These are phyloP conservation scores for Bromus sterilis DNA, from an alignment of 176 grass and related monocot species.

Conservation along the genomic window DNA sequence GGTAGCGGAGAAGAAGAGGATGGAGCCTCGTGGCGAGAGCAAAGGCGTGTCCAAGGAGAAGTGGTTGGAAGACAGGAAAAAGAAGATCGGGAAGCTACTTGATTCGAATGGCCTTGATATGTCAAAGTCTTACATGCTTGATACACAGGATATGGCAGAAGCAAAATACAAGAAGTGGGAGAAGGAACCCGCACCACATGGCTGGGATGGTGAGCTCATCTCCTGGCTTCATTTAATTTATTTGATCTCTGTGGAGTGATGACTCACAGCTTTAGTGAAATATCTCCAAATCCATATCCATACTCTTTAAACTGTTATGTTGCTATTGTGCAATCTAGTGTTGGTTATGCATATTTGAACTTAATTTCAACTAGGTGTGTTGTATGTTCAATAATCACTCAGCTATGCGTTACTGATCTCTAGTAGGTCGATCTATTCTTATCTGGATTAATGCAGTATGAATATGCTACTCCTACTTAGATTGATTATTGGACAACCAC, in stretches of 20 bases:
- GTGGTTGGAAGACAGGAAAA: conserved; percentile 92
- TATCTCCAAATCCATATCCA: background rate
- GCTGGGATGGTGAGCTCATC: conserved; percentile 78
- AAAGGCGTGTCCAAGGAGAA: conserved; percentile 95
- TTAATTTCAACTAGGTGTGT: background rate
- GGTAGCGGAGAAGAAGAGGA: conserved; percentile 88
- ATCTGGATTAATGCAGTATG: background rate
- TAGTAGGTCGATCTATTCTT: background rate
- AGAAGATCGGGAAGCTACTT: conserved; percentile 87
- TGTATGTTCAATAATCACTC: background rate
- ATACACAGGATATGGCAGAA: conserved; percentile 79
- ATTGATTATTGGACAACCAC: background rate
- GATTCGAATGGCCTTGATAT: conserved; percentile 96
- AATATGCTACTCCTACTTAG: background rate
- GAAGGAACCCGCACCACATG: conserved; percentile 79
- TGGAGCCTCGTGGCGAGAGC: conserved; percentile 64
- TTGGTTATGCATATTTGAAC: background rate
- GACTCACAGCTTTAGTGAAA: background rate
- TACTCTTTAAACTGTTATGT: background rate
- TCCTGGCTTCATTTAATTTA: background rate
- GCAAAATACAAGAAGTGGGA: conserved; percentile 96
- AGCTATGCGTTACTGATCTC: background rate
- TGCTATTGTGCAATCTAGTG: background rate
- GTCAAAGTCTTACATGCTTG: conserved; percentile 91
- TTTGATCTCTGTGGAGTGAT: background rate